A percentile compares a stretch with the other conserved stretches of the same genome.
These are phyloP conservation scores for Austroboletus niveus DNA, from an alignment of 1,284 basidiomycete species.

Conservation along the genomic window DNA sequence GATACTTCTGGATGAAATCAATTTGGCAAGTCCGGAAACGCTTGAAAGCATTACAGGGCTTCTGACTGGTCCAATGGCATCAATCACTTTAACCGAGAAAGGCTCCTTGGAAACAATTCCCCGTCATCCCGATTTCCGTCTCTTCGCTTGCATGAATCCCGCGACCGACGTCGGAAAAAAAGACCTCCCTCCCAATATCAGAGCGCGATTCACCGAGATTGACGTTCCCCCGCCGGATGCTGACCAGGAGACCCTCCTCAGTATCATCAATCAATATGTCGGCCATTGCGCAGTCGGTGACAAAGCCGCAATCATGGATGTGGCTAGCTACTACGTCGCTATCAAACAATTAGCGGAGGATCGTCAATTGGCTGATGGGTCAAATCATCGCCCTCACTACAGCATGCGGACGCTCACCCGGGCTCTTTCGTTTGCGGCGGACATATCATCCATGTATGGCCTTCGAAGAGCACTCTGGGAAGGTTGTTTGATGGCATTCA, in stretches of 20 bases:
- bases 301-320: constrained; percentile 84
- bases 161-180: constrained; percentile 99
- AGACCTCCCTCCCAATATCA: constrained; percentile 88
- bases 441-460: constrained; percentile 77
- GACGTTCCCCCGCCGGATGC: constrained; percentile 93
- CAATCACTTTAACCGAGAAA: constrained; percentile 92
- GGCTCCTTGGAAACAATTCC: constrained; percentile 89
- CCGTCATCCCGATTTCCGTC: constrained; percentile 92
- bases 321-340: constrained; percentile 87
- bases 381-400: constrained; percentile 94
- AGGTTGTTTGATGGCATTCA: constrained; percentile 97
- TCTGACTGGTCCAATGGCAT: constrained; percentile 82
- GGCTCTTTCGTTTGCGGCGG: constrained; percentile 88
- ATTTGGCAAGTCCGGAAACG: constrained; percentile 92
- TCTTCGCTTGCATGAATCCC: constrained; percentile 99
- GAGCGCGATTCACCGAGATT: constrained; percentile 93
- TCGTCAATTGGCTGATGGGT: constrained; percentile 91
- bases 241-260: constrained; percentile 87
- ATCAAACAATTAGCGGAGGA: constrained; percentile 80
- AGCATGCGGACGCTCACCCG: constrained; percentile 96
- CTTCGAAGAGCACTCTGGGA: constrained; percentile 92
- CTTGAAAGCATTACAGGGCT: constrained; percentile 90
- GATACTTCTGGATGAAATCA: constrained; percentile 96
- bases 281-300: constrained; percentile 84
- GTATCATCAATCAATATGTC: constrained; percentile 90